Evolutionary conservation across 164 flowering plant genomes (phyloP), one percentile per base, ranked within the genome.

Genomic region (Tetracentron sinense): DNA sequence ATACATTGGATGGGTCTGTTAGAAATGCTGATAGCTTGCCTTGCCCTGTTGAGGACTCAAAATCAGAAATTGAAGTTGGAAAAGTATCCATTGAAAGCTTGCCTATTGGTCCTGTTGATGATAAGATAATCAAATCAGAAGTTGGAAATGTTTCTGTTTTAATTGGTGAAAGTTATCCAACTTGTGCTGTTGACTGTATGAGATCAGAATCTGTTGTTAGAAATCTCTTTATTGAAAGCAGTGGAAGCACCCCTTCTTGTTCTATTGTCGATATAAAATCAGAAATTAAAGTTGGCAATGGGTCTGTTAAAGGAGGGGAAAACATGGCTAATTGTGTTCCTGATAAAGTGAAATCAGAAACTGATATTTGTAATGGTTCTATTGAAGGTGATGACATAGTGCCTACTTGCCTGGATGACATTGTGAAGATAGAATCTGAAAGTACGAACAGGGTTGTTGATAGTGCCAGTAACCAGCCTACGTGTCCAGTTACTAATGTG

Each of bases 401-500:
- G 21, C 28, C 50, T 21, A 22, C 33, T 29, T 21, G 19, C 56
- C 22, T 30, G 47, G 69, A 33, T 65, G 66, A 47, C 48, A 63
- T 25, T 71, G 61, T 30, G 56, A 58, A 48, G 48, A 20, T 22
- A 30, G 52, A 55, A 38, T 44, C 56, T 44, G 54, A 61, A 28
- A 65, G 20, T 28, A 54, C 19, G 33, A 55, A 54, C 14, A 1
- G 8, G 5, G 44, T 38, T 16, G 14, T 38, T 12, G 44, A 38
- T 3, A 38, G 44, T 38, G 44, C 44, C 4, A 38, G 44, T 38
- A 38, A 38, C 44, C 44, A 33, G 29, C 38, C 42, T 27, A 23
- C 46, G 29, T 21, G 19, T 61, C 19, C 51, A 44, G 68, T 44
- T 65, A 58, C 33, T 48, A 65, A 46, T 71, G 61, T 30, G 56